Percentiles rank a stretch among this genome's conserved stretches.
These are phyloP conservation scores for Macrophomina tecta DNA, from an alignment of 2,329 filamentous ascomycete species.

Conservation along the genomic window DNA sequence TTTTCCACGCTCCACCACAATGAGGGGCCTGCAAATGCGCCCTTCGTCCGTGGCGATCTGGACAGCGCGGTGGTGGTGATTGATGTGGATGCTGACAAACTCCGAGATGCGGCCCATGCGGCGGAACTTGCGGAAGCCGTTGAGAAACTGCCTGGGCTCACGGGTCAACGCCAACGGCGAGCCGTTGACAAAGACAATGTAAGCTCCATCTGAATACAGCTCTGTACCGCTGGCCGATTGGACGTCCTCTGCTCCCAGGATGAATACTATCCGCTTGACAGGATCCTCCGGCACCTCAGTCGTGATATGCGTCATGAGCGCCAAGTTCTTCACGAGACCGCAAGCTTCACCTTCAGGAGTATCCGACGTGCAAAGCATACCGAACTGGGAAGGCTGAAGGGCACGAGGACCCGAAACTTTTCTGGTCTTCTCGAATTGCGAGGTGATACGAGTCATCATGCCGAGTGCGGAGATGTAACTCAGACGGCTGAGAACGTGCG, in stretches of 20 bases:
- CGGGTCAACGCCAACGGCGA: conserved; percentile 88
- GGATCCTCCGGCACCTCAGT: conserved; percentile 94
- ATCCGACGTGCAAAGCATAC: conserved; percentile 96
- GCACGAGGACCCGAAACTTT: conserved; percentile 97
- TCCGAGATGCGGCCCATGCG: conserved; percentile 91
- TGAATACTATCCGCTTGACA: conserved; percentile 83
- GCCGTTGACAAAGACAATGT: conserved; percentile 93
- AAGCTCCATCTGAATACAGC: conserved; percentile 82
- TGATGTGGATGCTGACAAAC: conserved; percentile 96
- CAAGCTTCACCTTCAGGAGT: conserved; percentile 98
- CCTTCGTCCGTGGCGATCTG: conserved; percentile 98
- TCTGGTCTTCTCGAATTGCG: conserved; percentile 97
- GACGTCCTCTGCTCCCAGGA: conserved; percentile 83
- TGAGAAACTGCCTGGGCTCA: conserved; percentile 84
- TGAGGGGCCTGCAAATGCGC: conserved; percentile 92
- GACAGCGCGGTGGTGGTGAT: conserved; percentile 87
- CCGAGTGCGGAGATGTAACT: conserved; percentile 97
- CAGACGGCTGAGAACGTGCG: conserved; percentile 90
- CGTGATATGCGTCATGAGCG: conserved; percentile 98
- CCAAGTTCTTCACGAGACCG: conserved; percentile 96
- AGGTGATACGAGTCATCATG: conserved; percentile 99
- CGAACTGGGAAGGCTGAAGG: conserved; percentile 95
- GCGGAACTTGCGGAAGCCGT: conserved; percentile 83
- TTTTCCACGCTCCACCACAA: conserved; percentile 88
- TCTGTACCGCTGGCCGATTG: conserved; percentile 82